Percentiles rank a stretch among this genome's conserved stretches.
phyloP scores from a whole-genome alignment of 1,139 yeast species.

The Candida freyschussii region DNA sequence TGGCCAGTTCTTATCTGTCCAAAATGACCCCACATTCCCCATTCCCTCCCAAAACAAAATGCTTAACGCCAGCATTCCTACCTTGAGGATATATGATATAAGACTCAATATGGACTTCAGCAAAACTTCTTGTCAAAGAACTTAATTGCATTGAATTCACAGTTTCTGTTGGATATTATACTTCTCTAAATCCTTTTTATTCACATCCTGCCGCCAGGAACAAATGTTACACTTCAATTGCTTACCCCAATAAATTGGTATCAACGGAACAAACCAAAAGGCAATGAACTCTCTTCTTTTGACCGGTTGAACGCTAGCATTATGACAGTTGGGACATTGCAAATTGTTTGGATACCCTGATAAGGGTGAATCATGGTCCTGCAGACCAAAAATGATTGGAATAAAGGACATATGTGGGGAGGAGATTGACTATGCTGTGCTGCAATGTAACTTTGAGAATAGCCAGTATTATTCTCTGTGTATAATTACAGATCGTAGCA shows the following conservation, averaged over 20 bases:
- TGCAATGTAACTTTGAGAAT: too few relatives aligned
- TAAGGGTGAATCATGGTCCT: slow-evolving; percentile 25
- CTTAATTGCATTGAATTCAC: neutral
- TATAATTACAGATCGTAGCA: too few relatives aligned
- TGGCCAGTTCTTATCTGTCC: too few relatives aligned
- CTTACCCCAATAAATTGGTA: slow-evolving; percentile 44
- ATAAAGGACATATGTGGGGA: too few relatives aligned
- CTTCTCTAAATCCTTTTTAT: slow-evolving; percentile 31
- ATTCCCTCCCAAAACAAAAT: too few relatives aligned
- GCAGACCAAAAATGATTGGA: slow-evolving; percentile 32
- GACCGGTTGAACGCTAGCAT: slow-evolving; percentile 36
- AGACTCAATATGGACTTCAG: neutral
- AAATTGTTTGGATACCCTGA: slow-evolving; percentile 24
- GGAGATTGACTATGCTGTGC: too few relatives aligned
- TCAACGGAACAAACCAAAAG: slow-evolving; percentile 41
- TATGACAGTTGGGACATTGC: slow-evolving; percentile 39
- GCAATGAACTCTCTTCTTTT: slow-evolving; percentile 43
- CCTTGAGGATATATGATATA: neutral
- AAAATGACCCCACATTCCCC: too few relatives aligned
- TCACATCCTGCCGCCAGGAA: slow-evolving; percentile 41
- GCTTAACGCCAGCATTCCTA: neutral
- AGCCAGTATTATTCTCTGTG: too few relatives aligned
- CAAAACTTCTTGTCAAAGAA: neutral
- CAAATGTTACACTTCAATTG: slow-evolving; percentile 40
- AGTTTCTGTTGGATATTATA: slow-evolving; percentile 6